Conservation (phyloP, 371 early-diverging fungal species). For the Zychaea mexicana region DNA sequence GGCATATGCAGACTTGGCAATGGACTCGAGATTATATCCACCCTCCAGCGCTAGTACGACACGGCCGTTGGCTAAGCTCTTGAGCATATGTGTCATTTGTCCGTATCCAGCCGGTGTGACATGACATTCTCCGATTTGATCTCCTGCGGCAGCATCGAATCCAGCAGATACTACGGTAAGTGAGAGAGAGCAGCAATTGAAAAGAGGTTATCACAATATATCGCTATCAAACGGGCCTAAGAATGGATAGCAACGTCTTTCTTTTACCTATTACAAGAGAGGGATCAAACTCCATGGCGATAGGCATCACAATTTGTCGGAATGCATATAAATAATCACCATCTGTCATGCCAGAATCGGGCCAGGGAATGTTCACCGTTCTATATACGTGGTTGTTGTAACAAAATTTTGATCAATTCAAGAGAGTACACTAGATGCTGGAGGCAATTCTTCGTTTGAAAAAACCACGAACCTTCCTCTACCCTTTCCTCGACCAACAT, state of each 20-base stretch:
- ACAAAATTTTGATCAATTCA: no score
- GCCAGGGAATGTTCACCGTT: slow-evolving; percentile 92
- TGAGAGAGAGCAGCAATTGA: not conserved
- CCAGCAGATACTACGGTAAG: slow-evolving; percentile 80
- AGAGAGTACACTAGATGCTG: not conserved
- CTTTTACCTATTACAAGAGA: slow-evolving; percentile 79
- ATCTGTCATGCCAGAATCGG: slow-evolving; percentile 75
- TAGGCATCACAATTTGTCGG: slow-evolving; percentile 76
- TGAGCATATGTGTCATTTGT: slow-evolving; percentile 84
- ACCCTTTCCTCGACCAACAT: slow-evolving; percentile 67
- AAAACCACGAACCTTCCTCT: slow-evolving; percentile 55
- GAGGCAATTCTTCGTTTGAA: not conserved
- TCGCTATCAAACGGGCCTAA: no score
- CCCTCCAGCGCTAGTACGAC: slow-evolving; percentile 82
- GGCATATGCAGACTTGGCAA: slow-evolving; percentile 74
- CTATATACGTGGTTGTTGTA: slow-evolving; percentile 24
- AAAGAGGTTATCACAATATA: no score
- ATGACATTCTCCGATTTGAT: slow-evolving; percentile 83
- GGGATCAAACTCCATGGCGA: slow-evolving; percentile 81
- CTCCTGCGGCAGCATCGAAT: slow-evolving; percentile 89
- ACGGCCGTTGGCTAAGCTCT: slow-evolving; percentile 68
- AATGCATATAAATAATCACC: slow-evolving; percentile 89
- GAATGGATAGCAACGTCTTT: no score
- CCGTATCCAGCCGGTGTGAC: slow-evolving; percentile 87
- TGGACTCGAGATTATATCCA: slow-evolving; percentile 81